Evolutionary conservation across 1,284 basidiomycete genomes (phyloP).

Genomic region (Phellopilus nigrolimitatus): DNA sequence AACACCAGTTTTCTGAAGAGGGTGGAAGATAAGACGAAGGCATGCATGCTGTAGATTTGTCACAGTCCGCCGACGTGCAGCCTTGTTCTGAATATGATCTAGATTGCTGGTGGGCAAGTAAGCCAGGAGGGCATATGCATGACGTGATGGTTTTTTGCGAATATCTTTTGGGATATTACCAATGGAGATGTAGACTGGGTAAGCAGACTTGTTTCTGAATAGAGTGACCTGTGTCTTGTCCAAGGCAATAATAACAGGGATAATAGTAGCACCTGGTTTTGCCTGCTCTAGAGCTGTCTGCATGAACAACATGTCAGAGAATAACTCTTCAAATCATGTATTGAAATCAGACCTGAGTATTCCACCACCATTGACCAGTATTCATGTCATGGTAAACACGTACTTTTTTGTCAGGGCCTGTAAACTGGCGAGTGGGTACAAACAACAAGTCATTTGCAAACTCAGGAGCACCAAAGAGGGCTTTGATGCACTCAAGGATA

Average conservation of each 20-base stretch:
- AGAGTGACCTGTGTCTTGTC: slow-evolving; percentile 25
- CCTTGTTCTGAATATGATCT: not conserved
- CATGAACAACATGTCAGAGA: not conserved
- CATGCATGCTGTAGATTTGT: slow-evolving; percentile 25
- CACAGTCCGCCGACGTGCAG: not conserved
- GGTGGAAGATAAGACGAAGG: slow-evolving; percentile 21
- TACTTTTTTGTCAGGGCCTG: slow-evolving; percentile 4
- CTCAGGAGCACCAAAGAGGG: slow-evolving; percentile 22
- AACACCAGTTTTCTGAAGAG: slow-evolving; percentile 17
- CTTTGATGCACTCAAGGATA: slow-evolving; percentile 20
- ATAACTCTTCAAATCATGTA: not conserved
- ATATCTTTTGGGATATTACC: slow-evolving; percentile 26
- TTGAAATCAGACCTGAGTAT: slow-evolving; percentile 22
- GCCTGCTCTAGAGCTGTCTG: not conserved
- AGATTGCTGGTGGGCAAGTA: slow-evolving; percentile 24
- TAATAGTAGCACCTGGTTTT: slow-evolving; percentile 22
- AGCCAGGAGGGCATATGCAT: slow-evolving; percentile 25
- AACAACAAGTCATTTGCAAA: slow-evolving; percentile 19
- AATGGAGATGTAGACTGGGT: slow-evolving; percentile 27
- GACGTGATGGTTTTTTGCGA: slow-evolving; percentile 20
- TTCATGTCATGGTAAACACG: slow-evolving; percentile 24
- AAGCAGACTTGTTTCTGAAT: slow-evolving; percentile 24
- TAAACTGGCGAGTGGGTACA: slow-evolving; percentile 10
- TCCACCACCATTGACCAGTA: slow-evolving; percentile 25
- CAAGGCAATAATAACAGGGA: slow-evolving; percentile 21